Evolutionary conservation across 1,139 yeast genomes (phyloP).

Genomic region (Lodderomyces metapsilosis): DNA sequence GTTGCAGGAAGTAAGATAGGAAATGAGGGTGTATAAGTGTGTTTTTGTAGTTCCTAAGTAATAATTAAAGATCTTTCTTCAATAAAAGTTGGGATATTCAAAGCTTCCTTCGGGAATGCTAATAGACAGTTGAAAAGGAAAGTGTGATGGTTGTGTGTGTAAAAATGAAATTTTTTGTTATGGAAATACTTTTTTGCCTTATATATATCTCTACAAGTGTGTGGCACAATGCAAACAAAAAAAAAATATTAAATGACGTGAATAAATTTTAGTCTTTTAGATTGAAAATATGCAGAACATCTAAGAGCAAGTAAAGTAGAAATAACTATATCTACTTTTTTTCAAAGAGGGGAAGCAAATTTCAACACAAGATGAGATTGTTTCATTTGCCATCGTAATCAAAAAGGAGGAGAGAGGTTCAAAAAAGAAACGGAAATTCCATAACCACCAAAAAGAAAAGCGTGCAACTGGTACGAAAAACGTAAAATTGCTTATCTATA

Average conservation of each 20-base stretch:
- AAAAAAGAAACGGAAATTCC: too few relatives aligned
- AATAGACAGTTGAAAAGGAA: too few relatives aligned
- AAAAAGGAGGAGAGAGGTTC: too few relatives aligned
- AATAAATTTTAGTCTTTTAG: not conserved
- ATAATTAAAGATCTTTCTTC: not conserved
- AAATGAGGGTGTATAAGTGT: not conserved
- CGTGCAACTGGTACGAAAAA: not conserved
- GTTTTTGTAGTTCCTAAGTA: not conserved
- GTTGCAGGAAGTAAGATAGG: not conserved
- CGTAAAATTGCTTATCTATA: too few relatives aligned
- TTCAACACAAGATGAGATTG: not conserved
- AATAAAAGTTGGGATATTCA: too few relatives aligned
- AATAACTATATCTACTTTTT: not conserved
- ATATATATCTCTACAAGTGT: not conserved
- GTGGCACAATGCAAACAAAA: constrained; percentile 1
- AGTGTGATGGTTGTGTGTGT: not conserved
- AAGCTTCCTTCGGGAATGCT: too few relatives aligned
- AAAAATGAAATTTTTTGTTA: not conserved
- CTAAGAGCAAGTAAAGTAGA: too few relatives aligned
- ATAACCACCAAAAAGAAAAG: not conserved
- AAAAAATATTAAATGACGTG: not conserved
- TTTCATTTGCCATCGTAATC: not conserved
- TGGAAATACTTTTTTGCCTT: not conserved
- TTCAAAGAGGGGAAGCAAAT: not conserved
- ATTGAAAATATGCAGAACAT: too few relatives aligned